Evolutionary conservation across 2,329 filamentous ascomycete genomes (phyloP), one percentile per base, ranked within the genome.

Genomic region (Epichloe gansuensis): DNA sequence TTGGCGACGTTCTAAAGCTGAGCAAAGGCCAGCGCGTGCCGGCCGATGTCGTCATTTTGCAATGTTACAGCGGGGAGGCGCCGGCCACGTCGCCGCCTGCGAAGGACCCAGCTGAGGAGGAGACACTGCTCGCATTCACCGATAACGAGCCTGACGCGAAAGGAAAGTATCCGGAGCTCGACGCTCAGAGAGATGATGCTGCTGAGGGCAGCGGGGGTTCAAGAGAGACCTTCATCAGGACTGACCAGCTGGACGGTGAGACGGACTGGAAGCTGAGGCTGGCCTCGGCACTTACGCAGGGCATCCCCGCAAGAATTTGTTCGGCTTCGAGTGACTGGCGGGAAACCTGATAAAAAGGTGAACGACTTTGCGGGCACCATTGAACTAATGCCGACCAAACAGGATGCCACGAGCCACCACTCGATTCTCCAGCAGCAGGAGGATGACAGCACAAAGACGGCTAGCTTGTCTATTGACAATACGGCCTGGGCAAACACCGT

Each of bases 401-500:
- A 69, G 57, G 72, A 71, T 59, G 77, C 67, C 57, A 76, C 72
- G 63, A 76, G 63, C 61, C 72, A 66, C 25, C 65, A 68, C 31
- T 58, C 64, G n/a, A 56, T 63, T 5, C 57, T 68, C 35, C 60
- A 65, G 15, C 64, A 68, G 38, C 46, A 65, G 15, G 64, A 68
- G 35, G 63, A 62, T 15, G 70, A 70, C 21, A 57, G 57, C 17
- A 58, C 69, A 15, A 79, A 79, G 54, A 87, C 85, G 5, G 80
- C 84, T 2, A 83, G 91, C 1, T 74, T 98, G 39, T 88, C 82
- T 1, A 96, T 98, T 57, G 93, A 98, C 69, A 96, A 98, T 64
- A 97, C 93, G 7, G 93, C 94, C 9, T 98, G 94, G 93, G 91
- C 91, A 17, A 98, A 97, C 65, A 98, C 93, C 0, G 87, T 98